Percentiles rank a stretch among this genome's conserved stretches.
These are phyloP conservation scores for Didymella glomerata DNA, from an alignment of 2,329 filamentous ascomycete species.

Conservation along the genomic window DNA sequence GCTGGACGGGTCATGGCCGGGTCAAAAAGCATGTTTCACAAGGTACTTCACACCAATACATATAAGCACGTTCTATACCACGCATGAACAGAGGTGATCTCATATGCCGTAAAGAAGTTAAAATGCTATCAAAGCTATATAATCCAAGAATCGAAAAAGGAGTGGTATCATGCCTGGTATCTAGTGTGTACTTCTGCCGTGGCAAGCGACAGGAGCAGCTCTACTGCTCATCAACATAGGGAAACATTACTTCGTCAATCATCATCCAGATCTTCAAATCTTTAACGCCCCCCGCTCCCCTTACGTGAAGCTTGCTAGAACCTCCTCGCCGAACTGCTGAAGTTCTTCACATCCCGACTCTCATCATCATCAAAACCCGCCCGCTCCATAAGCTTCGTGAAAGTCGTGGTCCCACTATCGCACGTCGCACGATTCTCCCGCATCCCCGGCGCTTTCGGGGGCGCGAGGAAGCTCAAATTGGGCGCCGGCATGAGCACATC, in stretches of 20 bases:
- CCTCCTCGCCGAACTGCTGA: slow-evolving; percentile 24
- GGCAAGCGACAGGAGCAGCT: slow-evolving; percentile 17
- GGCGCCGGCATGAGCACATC: slow-evolving; percentile 54
- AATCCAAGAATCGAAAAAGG: slow-evolving; percentile 14
- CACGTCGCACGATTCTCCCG: slow-evolving; percentile 44
- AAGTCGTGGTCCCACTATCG: slow-evolving; percentile 49
- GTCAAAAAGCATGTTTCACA: no score
- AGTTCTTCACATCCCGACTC: slow-evolving; percentile 41
- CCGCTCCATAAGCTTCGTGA: slow-evolving; percentile 54
- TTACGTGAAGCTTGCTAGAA: slow-evolving; percentile 1
- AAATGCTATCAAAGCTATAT: slow-evolving; percentile 20
- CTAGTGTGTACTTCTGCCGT: slow-evolving; percentile 17
- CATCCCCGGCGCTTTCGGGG: slow-evolving; percentile 44
- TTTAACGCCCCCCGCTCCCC: no score
- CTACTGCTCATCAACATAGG: slow-evolving; percentile 7
- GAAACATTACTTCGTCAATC: not conserved
- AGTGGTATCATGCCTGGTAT: slow-evolving; percentile 21
- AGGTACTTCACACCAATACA: no score
- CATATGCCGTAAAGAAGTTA: not conserved
- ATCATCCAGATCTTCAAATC: not conserved
- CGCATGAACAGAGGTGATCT: no score
- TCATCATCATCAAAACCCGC: slow-evolving; percentile 51
- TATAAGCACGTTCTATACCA: no score
- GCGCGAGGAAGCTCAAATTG: slow-evolving; percentile 40
- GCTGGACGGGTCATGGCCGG: no score